Conservation (phyloP, 495 filamentous ascomycete genomes). For the Penicillium salamii region DNA sequence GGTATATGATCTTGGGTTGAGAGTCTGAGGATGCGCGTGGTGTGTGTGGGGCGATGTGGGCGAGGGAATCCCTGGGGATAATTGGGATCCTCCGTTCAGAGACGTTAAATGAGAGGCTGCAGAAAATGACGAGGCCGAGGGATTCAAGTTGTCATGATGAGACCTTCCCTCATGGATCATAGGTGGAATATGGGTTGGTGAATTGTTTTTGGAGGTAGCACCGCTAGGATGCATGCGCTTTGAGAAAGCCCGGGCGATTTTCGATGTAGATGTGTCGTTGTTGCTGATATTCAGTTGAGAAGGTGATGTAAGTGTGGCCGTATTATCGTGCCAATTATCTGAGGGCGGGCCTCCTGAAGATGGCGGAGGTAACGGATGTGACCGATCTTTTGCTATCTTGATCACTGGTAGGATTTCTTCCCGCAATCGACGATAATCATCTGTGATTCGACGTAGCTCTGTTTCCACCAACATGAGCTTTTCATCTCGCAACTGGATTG, state of each 20-base stretch:
- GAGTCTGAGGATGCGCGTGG: constrained; percentile 46
- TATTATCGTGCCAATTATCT: constrained; percentile 33
- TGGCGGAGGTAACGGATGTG: constrained; percentile 74
- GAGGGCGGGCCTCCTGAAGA: constrained; percentile 29
- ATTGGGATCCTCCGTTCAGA: constrained; percentile 67
- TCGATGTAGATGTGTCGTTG: constrained; percentile 23
- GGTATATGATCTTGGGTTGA: constrained; percentile 48
- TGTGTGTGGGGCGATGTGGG: constrained; percentile 72
- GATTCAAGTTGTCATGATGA: constrained; percentile 57
- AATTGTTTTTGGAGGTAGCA: constrained; percentile 70
- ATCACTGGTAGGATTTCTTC: constrained; percentile 90
- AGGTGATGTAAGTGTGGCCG: constrained; percentile 38
- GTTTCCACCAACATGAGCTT: constrained; percentile 75
- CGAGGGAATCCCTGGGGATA: constrained; percentile 71
- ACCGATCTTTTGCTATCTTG: constrained; percentile 83
- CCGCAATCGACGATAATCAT: constrained; percentile 79
- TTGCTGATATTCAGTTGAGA: constrained; percentile 35
- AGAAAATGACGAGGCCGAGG: constrained; percentile 63
- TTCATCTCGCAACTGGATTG: constrained; percentile 83
- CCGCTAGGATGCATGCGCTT: constrained; percentile 84
- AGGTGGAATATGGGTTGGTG: constrained; percentile 72
- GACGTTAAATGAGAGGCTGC: constrained; percentile 74
- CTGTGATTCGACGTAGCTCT: constrained; percentile 74
- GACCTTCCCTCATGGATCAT: constrained; percentile 53
- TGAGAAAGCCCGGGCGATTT: constrained; percentile 56